Evolutionary conservation across 2,329 filamentous ascomycete species (phyloP).

Genomic region (Aphanocladium album): DNA sequence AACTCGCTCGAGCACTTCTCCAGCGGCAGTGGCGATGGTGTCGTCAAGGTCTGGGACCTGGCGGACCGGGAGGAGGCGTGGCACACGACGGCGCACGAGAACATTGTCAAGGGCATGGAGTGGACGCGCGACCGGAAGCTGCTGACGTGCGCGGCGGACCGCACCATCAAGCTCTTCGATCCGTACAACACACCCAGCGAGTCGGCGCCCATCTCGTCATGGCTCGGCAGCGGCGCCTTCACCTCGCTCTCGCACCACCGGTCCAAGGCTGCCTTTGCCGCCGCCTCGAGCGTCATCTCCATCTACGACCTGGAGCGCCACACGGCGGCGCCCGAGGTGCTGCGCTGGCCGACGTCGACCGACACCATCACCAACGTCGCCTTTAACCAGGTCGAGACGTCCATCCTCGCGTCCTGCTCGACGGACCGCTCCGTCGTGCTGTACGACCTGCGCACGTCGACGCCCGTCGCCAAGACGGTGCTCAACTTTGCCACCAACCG

Average conservation of each 20-base stretch:
- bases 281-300: constrained; percentile 69
- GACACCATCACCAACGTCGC: constrained; percentile 86
- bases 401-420: constrained; percentile 77
- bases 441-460: constrained; percentile 85
- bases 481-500: constrained; percentile 80
- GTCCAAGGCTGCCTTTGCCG: constrained; percentile 72
- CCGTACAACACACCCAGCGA: constrained; percentile 70
- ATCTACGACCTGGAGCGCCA: constrained; percentile 84
- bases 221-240: constrained; percentile 78
- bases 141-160: constrained; percentile 80
- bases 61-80: constrained; percentile 67
- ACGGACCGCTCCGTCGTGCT: constrained; percentile 83
- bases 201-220: constrained; percentile 72
- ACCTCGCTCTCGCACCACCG: constrained; percentile 81
- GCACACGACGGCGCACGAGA: constrained; percentile 80
- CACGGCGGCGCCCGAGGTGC: constrained; percentile 73
- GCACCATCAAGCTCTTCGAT: constrained; percentile 85
- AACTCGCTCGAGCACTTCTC: constrained; percentile 69
- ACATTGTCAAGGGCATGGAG: constrained; percentile 84
- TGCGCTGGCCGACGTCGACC: constrained; percentile 80
- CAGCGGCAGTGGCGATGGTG: constrained; percentile 83
- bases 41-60: constrained; percentile 89
- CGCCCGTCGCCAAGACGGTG: constrained; percentile 73
- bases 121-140: constrained; percentile 86
- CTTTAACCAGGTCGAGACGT: constrained; percentile 94